Base-by-base conservation (phyloP, 805 yeast genomes). In the Ascoidea rubescens region DNA sequence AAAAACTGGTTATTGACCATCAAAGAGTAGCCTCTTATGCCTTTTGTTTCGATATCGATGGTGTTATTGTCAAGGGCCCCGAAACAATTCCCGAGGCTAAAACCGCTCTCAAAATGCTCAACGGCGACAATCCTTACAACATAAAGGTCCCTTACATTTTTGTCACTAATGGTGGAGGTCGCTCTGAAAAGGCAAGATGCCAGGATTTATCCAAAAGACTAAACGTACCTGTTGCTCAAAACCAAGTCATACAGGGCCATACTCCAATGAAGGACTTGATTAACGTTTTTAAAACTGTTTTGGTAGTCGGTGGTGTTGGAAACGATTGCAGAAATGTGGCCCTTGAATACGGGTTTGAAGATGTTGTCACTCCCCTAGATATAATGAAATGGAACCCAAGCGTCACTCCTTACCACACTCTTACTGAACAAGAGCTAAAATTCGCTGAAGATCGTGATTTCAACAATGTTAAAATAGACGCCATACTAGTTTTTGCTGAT, bases 101-200 rank as follows among this genome's bases (percentile, higher is more conserved):
- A 14, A 76, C 79, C 56, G 95, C 96, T 5, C 67, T 88, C 58
- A 73, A 74, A 56, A 63, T 84, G 71, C 73, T 88, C 56, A 81
- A 86, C 58, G 95, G 95, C 53, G 79, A 79, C 45, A 88, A 88
- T 69, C 73, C 78, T 61, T 81, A 85, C 69, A 78, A 83, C 60
- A 82, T 88, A 60, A 79, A 75, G 56, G 89, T 85, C 16, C 96
- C 96, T 5, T 86, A 84, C 63, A 82, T 85, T 54, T 82, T 84
- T 63, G 89, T 88, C 56, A 88, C 96, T 54, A 88, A 88, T 65
- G 96, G 96, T 59, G 96, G 96, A 58, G 96, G 96, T 50, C 79
- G 84, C 61, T 83, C 87, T 6, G 96, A 88, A 65, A 63, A 70
- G 52, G 81, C 77, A 7, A 73, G 96, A 59, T 84, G 91, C 49